These are phyloP conservation scores for Magnolia kwangsiensis DNA, from an alignment of 164 flowering plant genomes.

Conservation along the genomic window DNA sequence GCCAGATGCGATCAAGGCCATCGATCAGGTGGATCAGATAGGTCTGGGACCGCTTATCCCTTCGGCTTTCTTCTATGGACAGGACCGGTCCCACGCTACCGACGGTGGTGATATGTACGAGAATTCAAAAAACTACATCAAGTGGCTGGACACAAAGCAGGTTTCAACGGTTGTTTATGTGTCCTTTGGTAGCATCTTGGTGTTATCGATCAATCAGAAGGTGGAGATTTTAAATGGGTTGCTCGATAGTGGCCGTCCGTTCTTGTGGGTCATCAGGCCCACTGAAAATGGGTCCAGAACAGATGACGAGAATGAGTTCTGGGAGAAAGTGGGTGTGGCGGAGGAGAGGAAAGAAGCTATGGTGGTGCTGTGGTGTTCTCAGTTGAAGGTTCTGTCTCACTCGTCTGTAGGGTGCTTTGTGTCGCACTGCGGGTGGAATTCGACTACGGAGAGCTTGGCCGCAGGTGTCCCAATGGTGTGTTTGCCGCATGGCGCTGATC, in stretches of 20 bases:
- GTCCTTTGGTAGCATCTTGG: slow-evolving; percentile 7
- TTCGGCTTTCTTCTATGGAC: slow-evolving; percentile 29
- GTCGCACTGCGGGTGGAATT: slow-evolving; percentile 53
- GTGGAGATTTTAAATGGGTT: slow-evolving; percentile 21
- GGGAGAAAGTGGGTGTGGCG: neutral
- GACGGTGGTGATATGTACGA: slow-evolving; percentile 16
- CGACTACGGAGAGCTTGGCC: slow-evolving; percentile 11
- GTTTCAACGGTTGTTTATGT: slow-evolving; percentile 12
- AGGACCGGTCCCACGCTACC: slow-evolving; percentile 22
- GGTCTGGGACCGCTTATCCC: slow-evolving; percentile 51
- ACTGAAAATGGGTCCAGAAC: neutral
- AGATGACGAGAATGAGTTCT: neutral
- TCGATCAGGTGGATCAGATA: slow-evolving; percentile 19
- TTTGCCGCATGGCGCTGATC: slow-evolving; percentile 11
- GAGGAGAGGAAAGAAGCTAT: slow-evolving; percentile 10
- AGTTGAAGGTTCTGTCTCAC: slow-evolving; percentile 37
- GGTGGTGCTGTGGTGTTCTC: slow-evolving; percentile 40
- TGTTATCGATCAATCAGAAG: slow-evolving; percentile 12
- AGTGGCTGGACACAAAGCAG: slow-evolving; percentile 11
- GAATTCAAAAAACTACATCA: neutral
- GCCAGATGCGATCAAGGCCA: slow-evolving; percentile 24
- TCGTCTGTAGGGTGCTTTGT: slow-evolving; percentile 33
- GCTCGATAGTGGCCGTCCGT: slow-evolving; percentile 14
- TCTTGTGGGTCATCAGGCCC: slow-evolving; percentile 25
- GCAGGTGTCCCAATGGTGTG: slow-evolving; percentile 13